Percentiles rank a stretch among this genome's conserved stretches.
Evolutionary conservation across 2,329 filamentous ascomycete genomes (phyloP).

Genomic region (Neofusicoccum sp.): DNA sequence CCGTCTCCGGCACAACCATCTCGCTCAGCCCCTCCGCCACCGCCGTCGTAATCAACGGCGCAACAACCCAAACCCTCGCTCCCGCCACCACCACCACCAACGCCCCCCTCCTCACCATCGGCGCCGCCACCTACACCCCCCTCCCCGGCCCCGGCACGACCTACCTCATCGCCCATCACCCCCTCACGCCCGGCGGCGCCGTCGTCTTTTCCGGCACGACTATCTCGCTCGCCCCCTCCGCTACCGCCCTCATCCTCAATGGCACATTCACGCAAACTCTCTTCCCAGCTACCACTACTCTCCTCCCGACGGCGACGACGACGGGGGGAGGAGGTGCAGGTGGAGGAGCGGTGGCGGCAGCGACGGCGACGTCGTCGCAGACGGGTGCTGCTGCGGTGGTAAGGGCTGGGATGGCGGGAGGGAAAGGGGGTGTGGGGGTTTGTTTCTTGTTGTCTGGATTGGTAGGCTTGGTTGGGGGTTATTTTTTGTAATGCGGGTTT

Average conservation of each 20-base stretch:
- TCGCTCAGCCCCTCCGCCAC: constrained; percentile 32
- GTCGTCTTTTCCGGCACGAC: constrained; percentile 29
- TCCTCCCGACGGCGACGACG: neutral
- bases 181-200: constrained; percentile 40
- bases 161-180: constrained; percentile 37
- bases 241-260: constrained; percentile 15
- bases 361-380: neutral
- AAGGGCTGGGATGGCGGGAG: neutral
- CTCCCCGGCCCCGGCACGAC: constrained; percentile 27
- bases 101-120: constrained; percentile 32
- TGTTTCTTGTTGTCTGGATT: neutral
- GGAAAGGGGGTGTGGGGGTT: neutral
- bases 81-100: constrained; percentile 26
- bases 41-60: constrained; percentile 34
- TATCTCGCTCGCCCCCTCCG: constrained; percentile 28
- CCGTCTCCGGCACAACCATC: constrained; percentile 32
- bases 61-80: constrained; percentile 26
- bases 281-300: neutral
- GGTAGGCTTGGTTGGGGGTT: neutral
- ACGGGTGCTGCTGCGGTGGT: neutral
- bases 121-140: constrained; percentile 28
- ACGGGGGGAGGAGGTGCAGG: neutral
- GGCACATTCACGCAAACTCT: constrained; percentile 18
- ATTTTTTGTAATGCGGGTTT: neutral
- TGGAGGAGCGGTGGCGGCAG: neutral